Conservation (phyloP, 2,329 filamentous ascomycete genomes). For the Rutstroemia sp. region DNA sequence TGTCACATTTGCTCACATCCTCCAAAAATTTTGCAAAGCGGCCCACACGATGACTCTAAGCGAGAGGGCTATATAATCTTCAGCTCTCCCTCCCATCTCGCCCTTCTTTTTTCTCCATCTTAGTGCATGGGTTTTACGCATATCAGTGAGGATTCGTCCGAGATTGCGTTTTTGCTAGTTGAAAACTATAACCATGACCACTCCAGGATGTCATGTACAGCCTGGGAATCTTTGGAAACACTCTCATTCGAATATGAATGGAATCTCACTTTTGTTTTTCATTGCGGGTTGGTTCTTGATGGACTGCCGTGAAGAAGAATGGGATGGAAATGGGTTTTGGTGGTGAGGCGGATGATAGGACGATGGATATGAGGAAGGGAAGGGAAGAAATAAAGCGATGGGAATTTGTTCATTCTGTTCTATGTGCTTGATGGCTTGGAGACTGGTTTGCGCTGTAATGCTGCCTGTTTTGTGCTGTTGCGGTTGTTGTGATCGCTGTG, state of each 20-base stretch:
- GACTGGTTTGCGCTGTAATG: no score
- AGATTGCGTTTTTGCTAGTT: constrained; percentile 80
- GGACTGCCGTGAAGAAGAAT: constrained; percentile 45
- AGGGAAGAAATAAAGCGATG: background rate
- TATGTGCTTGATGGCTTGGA: background rate
- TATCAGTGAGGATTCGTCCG: constrained; percentile 83
- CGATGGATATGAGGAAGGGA: background rate
- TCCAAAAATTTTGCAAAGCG: background rate
- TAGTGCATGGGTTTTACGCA: constrained; percentile 51
- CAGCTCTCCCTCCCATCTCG: constrained; percentile 1
- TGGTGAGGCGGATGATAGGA: background rate
- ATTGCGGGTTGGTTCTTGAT: constrained; percentile 38
- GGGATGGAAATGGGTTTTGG: background rate
- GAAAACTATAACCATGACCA: constrained; percentile 53
- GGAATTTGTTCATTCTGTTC: background rate
- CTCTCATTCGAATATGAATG: constrained; percentile 15
- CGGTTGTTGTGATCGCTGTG: no score
- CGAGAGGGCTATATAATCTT: constrained; percentile 4
- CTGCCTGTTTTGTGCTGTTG: no score
- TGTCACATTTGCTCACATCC: constrained; percentile 1
- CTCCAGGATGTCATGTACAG: constrained; percentile 62
- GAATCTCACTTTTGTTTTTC: constrained; percentile 38
- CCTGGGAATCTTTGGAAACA: constrained; percentile 70
- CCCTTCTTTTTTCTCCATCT: constrained; percentile 42
- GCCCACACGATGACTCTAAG: background rate